Evolutionary conservation across 371 early-diverging fungal genomes (phyloP).

Genomic region (Lichtheimia ramosa): DNA sequence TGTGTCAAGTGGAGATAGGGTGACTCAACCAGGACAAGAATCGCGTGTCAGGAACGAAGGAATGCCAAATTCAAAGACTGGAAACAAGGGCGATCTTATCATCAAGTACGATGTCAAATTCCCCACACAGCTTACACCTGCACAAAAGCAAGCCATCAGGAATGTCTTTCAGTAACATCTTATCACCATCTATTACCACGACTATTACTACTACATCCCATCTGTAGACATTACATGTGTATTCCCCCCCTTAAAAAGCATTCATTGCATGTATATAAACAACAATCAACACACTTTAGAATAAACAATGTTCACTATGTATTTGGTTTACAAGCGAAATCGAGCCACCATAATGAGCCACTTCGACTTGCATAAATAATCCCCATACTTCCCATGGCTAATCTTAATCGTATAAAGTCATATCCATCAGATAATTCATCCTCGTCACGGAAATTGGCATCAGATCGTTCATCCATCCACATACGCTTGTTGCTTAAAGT

Average conservation of each 20-base stretch:
- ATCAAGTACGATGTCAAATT: conserved; percentile 80
- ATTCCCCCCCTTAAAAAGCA: not conserved
- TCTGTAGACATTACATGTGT: not conserved
- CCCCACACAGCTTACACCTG: conserved; percentile 66
- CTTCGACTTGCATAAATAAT: conserved; percentile 37
- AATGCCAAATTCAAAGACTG: conserved; percentile 90
- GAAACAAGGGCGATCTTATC: conserved; percentile 84
- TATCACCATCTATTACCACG: not conserved
- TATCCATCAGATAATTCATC: conserved; percentile 50
- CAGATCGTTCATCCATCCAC: conserved; percentile 33
- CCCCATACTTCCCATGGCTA: conserved; percentile 43
- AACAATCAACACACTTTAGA: too few relatives aligned
- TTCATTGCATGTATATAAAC: not conserved
- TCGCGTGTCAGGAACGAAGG: conserved; percentile 80
- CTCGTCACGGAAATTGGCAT: conserved; percentile 23
- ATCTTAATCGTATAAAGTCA: conserved; percentile 34
- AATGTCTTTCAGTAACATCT: conserved; percentile 12
- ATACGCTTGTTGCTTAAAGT: conserved; percentile 10
- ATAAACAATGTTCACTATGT: too few relatives aligned
- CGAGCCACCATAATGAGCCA: conserved; percentile 46
- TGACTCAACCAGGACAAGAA: conserved; percentile 78
- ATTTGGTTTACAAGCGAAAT: conserved; percentile 34
- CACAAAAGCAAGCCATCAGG: conserved; percentile 70
- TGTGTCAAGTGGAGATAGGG: conserved; percentile 60
- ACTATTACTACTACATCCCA: not conserved